Base-by-base conservation (phyloP, 257 asterid genomes). In the Dorcoceras hygrometricum region DNA sequence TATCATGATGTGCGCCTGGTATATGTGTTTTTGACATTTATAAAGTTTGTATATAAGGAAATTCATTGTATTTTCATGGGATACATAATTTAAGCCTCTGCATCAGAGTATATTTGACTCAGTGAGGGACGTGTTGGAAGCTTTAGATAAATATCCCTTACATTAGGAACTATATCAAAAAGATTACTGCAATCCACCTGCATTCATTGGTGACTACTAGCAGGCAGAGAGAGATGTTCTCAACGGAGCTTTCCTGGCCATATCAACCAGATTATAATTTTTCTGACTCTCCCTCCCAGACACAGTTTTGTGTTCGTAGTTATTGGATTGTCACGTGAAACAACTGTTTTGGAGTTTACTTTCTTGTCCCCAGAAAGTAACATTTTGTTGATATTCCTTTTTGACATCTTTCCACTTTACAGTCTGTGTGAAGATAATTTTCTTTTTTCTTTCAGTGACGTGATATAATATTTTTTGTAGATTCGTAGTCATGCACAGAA, bases 401-500 rank as follows among this genome's bases (percentile, higher is more conserved):
- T 53, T 23, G 26, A 36, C 16, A 5, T 65, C 46, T 32, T 23
- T 56, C 23, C 28, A 55, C 23, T 61, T 59, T 59, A n/a, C 22
- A 32, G 8, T 54, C 8, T 71, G 56, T 34, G 36, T 59, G 36
- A 59, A 74, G 51, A 22, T n/a, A n/a, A n/a, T 50, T 27, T n/a
- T 23, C n/a, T 48, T 19, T 25, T 57, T 29, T n/a, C 32, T 46
- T 23, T 59, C 46, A 14, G 68, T 56, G 58, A 39, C 54, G 2
- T 48, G 36, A 59, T 32, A 43, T 39, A 32, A 62, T 1, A 46
- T 57, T 28, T 54, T 69, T 61, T 82, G 83, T 84, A 91, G 98
- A 91, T 91, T 68, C 98, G 96, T 62, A 91, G 98, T 80, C 98
- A 91, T 80, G 98, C 98, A 25, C 98, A 91, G 63, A 91, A 91